Conservation (phyloP, 2,329 filamentous ascomycete genomes). For the Periconia sp. region DNA sequence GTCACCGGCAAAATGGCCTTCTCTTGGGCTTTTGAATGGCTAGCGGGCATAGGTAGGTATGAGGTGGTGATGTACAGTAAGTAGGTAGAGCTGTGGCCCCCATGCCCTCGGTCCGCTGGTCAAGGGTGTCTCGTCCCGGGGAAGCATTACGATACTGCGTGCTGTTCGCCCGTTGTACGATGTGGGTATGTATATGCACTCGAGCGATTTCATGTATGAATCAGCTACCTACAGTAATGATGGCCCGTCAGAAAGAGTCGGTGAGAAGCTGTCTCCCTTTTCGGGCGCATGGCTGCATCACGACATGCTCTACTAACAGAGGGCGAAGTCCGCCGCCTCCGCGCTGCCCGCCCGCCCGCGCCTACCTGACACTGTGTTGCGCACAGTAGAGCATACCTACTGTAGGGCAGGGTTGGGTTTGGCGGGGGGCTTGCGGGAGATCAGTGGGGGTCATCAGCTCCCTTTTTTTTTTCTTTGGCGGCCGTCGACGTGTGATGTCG, state of each 20-base stretch:
- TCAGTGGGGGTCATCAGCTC: slow-evolving; percentile 22
- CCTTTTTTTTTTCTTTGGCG: slow-evolving; percentile 4
- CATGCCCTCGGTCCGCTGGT: neutral
- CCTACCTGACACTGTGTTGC: slow-evolving; percentile 17
- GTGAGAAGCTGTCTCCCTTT: neutral
- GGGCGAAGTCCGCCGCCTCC: slow-evolving; percentile 18
- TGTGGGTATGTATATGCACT: neutral
- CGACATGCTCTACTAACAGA: slow-evolving; percentile 6
- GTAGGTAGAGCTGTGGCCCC: neutral
- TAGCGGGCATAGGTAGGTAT: neutral
- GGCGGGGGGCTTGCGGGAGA: slow-evolving; percentile 15
- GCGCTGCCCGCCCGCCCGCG: slow-evolving; percentile 1
- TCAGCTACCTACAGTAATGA: neutral
- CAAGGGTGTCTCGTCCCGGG: neutral
- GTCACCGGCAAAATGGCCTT: neutral
- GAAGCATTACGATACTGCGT: neutral
- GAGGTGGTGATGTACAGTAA: neutral
- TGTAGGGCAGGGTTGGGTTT: slow-evolving; percentile 2
- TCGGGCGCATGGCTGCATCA: slow-evolving; percentile 9
- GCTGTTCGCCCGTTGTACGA: too few species aligned
- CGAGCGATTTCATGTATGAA: too few species aligned
- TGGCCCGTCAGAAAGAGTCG: neutral
- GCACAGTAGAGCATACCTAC: neutral
- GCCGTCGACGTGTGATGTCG: neutral
- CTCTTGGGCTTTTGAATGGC: neutral